These are phyloP conservation scores for Penicillium sp. DNA, from an alignment of 2,329 filamentous ascomycete genomes.

Conservation along the genomic window DNA sequence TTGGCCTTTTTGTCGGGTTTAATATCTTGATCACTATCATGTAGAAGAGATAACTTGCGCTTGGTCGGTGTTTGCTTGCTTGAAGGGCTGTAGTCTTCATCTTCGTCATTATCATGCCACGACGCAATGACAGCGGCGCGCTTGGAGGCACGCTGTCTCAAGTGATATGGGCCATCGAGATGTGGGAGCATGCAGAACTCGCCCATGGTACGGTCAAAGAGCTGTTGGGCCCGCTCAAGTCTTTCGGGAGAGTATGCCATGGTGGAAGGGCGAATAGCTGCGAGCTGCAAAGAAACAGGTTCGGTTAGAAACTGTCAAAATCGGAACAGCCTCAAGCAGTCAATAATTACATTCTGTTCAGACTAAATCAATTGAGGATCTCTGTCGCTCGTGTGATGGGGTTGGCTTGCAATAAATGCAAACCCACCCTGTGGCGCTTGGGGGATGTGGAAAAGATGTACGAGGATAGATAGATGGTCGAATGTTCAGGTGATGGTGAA, in stretches of 20 bases:
- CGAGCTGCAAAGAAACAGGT: background rate
- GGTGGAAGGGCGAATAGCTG: background rate
- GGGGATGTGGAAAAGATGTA: background rate
- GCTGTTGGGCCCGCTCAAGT: background rate
- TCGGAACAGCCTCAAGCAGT: background rate
- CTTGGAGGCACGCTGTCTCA: background rate
- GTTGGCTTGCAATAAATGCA: background rate
- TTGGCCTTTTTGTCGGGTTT: background rate
- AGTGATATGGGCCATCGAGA: background rate
- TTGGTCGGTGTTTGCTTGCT: constrained; percentile 2
- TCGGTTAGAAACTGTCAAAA: background rate
- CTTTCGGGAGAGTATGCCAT: background rate
- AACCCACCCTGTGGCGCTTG: background rate
- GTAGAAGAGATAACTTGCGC: background rate
- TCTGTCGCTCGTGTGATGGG: background rate
- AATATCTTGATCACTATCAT: background rate
- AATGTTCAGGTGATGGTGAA: background rate
- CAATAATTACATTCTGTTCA: background rate
- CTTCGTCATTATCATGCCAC: constrained; percentile 27
- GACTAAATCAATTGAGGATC: background rate
- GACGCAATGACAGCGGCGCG: background rate
- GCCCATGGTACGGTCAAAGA: background rate
- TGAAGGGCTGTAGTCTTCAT: constrained; percentile 28
- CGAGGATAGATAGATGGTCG: background rate
- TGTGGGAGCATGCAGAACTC: background rate